Base-by-base conservation (phyloP, 495 filamentous ascomycete species). In the Penicillium maclennaniae region DNA sequence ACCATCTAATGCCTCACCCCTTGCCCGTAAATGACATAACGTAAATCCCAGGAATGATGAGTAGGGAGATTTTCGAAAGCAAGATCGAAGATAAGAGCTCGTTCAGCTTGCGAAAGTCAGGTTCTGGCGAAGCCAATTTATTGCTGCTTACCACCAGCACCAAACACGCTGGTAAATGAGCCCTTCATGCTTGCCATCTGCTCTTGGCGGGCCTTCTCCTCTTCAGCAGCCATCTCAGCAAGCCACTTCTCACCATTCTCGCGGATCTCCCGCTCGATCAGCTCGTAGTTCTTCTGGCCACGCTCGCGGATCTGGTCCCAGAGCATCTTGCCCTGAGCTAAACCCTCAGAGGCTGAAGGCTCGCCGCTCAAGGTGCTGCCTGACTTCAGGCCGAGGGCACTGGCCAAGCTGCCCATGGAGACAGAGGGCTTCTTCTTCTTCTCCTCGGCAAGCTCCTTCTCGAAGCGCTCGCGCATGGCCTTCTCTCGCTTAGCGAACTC, bases 191-290 rank as follows among this genome's bases (percentile, higher is more conserved):
- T 87, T 73, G 89, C 87, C 88, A 96, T 93, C 68, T 85, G 85
- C 73, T 95, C 91, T 57, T 95, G 87, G 58, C 86, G 84, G 51
- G 82, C 77, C 78, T 88, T 92, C 79, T 96, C 91, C 69, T 89
- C 84, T 55, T 87, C 80, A 37, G 83, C 83, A 38, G 85, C 87
- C 78, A 95, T 91, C 70, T 97, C 92, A 76, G 87, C 88, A 60
- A 97, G 75, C 90, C 91, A 95, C 71, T 91, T 89, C 74, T 90
- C 88, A 37, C 89, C 93, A 66, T 97, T 92, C 70, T 91, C 87
- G 39, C 85, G 79, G 64, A 98, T 93, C 73, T 96, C 84, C 62
- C 81, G 82, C 71, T 97, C 93, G 54, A 96, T 81, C 65, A 83
- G 67, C 74, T 95, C 82, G 71, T 97, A 97, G 67, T 89, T 85